Base-by-base conservation (phyloP, 805 yeast species). In the Wickerhamomyces bovis region DNA sequence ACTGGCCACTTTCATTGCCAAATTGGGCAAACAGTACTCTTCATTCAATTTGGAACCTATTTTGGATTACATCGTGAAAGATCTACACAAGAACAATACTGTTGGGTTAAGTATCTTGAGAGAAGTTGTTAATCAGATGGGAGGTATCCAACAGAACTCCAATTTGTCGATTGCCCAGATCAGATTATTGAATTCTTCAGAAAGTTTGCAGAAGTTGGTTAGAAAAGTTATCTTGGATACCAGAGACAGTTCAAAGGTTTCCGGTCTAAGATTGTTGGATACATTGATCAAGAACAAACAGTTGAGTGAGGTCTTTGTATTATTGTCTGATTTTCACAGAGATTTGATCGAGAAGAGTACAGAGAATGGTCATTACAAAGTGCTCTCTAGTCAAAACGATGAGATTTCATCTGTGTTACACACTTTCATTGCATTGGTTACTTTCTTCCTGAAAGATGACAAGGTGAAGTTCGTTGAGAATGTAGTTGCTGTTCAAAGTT, bases 1-100 rank as follows among this genome's bases (percentile, higher is more conserved):
- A 20, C 69, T 92, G 28, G 77, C 96, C 0, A 70, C 80, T 1
- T 90, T 92, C 59, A 78, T 87, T 44, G 95, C 95, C 0, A 80
- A 83, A 46, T 66, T 89, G 5, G 88, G 63, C 64, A 76, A 54
- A 62, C 72, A 40, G 71, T 81, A 68, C 69, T 78, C 33, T 48
- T 64, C 52, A 2, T 78, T 92, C 67, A 82, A 83, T 54, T 58
- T 86, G 33, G 62, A 69, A 4, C 88, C 92, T 4, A 65, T 92
- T 12, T 60, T 89, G 15, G 66, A 68, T 2, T 84, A 75, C 57
- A 63, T 85, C 8, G 57, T 83, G 38, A 85, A 83, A 54, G 79
- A 83, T 28, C 69, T 92, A 36, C 83, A 81, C 53, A 59, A 65
- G 6, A 77, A 77, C 3, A 85, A 82, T 41, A 71, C 76, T 1